These are phyloP conservation scores for Nannizziopsis arthrosporioides DNA, from an alignment of 2,329 filamentous ascomycete genomes.

Conservation along the genomic window DNA sequence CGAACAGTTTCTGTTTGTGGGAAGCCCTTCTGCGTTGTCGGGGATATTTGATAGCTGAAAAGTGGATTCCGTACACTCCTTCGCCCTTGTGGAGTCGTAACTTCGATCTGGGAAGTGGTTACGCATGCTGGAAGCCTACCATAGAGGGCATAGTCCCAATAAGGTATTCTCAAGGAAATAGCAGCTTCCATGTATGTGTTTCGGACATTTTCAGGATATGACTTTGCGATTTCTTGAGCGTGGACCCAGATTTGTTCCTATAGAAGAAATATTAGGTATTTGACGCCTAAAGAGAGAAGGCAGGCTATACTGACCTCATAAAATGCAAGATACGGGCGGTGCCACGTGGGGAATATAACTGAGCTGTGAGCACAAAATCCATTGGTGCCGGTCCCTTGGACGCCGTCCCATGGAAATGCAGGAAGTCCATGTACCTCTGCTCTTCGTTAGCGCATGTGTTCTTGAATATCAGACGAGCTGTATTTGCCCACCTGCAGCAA, in stretches of 20 bases:
- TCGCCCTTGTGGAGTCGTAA: conserved; percentile 33
- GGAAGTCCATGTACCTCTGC: conserved; percentile 72
- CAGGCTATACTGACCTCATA: conserved; percentile 39
- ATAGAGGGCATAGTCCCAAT: conserved; percentile 41
- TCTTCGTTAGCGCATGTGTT: neutral
- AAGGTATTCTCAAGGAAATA: conserved; percentile 35
- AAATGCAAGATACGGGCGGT: conserved; percentile 63
- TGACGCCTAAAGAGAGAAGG: neutral
- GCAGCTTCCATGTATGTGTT: conserved; percentile 38
- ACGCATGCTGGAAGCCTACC: conserved; percentile 28
- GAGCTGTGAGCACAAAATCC: conserved; percentile 72
- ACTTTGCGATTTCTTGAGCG: conserved; percentile 29
- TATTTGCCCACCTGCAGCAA: conserved; percentile 54
- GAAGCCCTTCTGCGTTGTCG: conserved; percentile 16
- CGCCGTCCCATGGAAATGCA: conserved; percentile 48
- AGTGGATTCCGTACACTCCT: conserved; percentile 36
- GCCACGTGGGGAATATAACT: conserved; percentile 69
- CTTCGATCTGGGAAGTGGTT: conserved; percentile 29
- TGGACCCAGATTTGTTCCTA: conserved; percentile 31
- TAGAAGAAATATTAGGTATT: neutral
- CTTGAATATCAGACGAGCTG: neutral
- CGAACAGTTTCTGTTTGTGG: conserved; percentile 15
- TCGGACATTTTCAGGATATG: conserved; percentile 37
- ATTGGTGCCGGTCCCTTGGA: conserved; percentile 39
- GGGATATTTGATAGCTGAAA: conserved; percentile 32